Evolutionary conservation across 164 flowering plant genomes (phyloP).

Genomic region (Vitis labrusca): DNA sequence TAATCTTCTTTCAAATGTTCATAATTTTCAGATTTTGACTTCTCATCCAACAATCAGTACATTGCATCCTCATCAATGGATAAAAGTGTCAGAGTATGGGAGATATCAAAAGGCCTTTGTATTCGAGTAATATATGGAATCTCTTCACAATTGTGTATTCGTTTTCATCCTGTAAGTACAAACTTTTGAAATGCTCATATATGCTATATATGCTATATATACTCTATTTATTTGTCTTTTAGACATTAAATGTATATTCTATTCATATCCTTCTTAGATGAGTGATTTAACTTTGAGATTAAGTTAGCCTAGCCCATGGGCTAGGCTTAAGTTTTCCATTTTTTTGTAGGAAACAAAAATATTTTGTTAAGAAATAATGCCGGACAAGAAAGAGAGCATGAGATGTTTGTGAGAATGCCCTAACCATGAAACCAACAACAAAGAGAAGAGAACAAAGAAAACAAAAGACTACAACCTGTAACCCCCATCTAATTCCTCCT

Average conservation of each 20-base stretch:
- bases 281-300: too few species aligned
- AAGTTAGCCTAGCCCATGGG: too few species aligned
- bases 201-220: not conserved
- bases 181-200: not conserved
- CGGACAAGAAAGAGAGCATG: too few species aligned
- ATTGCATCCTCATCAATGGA: constrained; percentile 94
- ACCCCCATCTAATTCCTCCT: too few species aligned
- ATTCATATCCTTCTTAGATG: too few species aligned
- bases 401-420: too few species aligned
- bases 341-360: too few species aligned
- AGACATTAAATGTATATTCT: not conserved
- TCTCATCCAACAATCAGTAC: constrained; percentile 94
- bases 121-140: constrained; percentile 92
- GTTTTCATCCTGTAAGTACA: constrained; percentile 94
- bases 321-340: too few species aligned
- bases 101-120: constrained; percentile 81
- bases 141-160: constrained; percentile 84
- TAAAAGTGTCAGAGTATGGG: constrained; percentile 98
- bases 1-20: constrained; percentile 12
- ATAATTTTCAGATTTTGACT: constrained; percentile 85
- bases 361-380: too few species aligned
- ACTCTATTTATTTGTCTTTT: not conserved
- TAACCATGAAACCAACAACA: too few species aligned
- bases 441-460: too few species aligned
- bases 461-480: too few species aligned